Evolutionary conservation across 2,329 filamentous ascomycete genomes (phyloP).

Genomic region (Aspergillus amoenus): DNA sequence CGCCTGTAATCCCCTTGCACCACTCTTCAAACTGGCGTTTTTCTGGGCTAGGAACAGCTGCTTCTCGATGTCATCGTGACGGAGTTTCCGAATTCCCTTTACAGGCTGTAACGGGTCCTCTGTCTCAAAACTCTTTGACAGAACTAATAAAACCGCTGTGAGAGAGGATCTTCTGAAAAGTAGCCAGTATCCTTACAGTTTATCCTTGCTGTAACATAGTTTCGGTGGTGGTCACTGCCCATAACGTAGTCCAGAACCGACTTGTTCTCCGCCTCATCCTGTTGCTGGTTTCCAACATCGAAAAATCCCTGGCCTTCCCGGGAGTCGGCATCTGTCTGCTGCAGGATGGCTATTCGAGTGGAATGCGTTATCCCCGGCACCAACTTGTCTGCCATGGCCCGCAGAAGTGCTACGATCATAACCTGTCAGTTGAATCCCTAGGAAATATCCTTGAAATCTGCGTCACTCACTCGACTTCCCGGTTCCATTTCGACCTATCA

Average conservation of each 20-base stretch:
- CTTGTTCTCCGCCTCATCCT: constrained; percentile 25
- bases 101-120: constrained; percentile 59
- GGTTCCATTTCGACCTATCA: constrained; percentile 77
- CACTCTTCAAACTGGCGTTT: constrained; percentile 71
- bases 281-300: constrained; percentile 13
- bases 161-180: neutral
- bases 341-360: constrained; percentile 65
- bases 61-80: constrained; percentile 61
- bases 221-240: constrained; percentile 48
- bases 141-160: constrained; percentile 34
- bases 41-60: constrained; percentile 70
- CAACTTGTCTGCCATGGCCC: constrained; percentile 73
- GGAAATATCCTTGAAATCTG: neutral
- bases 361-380: constrained; percentile 72
- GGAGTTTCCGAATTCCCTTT: constrained; percentile 60
- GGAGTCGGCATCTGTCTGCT: constrained; percentile 58
- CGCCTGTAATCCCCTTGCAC: constrained; percentile 71
- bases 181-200: constrained; percentile 45
- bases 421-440: constrained; percentile 3
- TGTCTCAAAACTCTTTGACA: constrained; percentile 61
- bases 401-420: constrained; percentile 59
- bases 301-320: constrained; percentile 21
- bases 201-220: constrained; percentile 61
- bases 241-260: constrained; percentile 69
- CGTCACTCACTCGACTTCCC: constrained; percentile 69